Percentiles rank a stretch among this genome's conserved stretches.
Evolutionary conservation across 495 filamentous ascomycete genomes (phyloP).

Genomic region (Melanomma pulvis-pyrius): DNA sequence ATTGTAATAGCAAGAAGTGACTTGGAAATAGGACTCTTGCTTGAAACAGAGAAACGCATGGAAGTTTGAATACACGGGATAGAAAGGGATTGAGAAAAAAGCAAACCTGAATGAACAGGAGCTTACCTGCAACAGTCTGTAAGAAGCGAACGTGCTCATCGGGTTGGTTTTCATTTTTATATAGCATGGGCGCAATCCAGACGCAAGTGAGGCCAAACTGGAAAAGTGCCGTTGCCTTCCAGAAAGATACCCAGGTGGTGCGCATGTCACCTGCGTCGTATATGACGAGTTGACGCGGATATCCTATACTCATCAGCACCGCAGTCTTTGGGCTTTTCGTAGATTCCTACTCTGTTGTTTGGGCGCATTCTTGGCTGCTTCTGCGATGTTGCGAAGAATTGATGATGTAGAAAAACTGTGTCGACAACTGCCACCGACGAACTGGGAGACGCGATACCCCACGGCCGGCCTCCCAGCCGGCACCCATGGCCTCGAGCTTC

Average conservation of each 20-base stretch:
- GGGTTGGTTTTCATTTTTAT: slow-evolving; percentile 27
- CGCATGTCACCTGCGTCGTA: slow-evolving; percentile 32
- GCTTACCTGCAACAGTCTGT: slow-evolving; percentile 18
- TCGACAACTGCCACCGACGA: slow-evolving; percentile 15
- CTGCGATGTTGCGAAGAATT: slow-evolving; percentile 9
- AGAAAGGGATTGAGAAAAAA: neutral
- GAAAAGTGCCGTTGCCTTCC: slow-evolving; percentile 24
- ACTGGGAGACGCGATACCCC: neutral
- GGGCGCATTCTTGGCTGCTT: slow-evolving; percentile 1
- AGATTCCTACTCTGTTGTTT: neutral
- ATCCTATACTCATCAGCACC: slow-evolving; percentile 8
- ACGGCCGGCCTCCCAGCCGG: neutral
- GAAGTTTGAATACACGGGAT: neutral
- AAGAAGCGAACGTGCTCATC: slow-evolving; percentile 3
- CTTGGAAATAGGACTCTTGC: neutral
- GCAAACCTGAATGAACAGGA: neutral
- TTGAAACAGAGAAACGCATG: neutral
- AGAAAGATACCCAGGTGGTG: slow-evolving; percentile 16
- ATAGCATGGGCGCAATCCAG: slow-evolving; percentile 12
- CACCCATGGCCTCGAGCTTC: slow-evolving; percentile 13
- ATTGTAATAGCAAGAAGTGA: neutral
- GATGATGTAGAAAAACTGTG: slow-evolving; percentile 26
- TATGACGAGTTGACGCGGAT: slow-evolving; percentile 14
- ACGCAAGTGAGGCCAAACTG: slow-evolving; percentile 6
- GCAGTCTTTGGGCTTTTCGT: neutral